A percentile compares a stretch with the other conserved stretches of the same genome.
Conservation (phyloP, 1,139 yeast species). For the Scheffersomyces parashehatae region DNA sequence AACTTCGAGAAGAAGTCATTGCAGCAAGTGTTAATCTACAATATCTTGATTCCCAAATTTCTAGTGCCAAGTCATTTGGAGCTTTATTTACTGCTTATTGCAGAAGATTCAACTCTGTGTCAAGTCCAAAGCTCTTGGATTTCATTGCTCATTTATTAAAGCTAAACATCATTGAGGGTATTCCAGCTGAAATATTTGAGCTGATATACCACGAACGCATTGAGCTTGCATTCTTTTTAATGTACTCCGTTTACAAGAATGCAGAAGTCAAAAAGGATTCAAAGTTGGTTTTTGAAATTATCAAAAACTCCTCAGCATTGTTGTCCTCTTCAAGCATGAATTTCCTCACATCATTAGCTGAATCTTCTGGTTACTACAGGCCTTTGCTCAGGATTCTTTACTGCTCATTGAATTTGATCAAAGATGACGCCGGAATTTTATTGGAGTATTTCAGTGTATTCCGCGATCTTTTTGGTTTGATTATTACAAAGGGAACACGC, state of each 20-base stretch:
- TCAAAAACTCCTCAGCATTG: slow-evolving; percentile 43
- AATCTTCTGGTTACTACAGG: slow-evolving; percentile 48
- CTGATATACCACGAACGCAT: slow-evolving; percentile 62
- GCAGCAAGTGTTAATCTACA: slow-evolving; percentile 67
- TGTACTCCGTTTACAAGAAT: slow-evolving; percentile 45
- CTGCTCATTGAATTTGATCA: slow-evolving; percentile 48
- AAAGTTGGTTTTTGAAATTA: slow-evolving; percentile 35
- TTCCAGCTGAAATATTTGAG: slow-evolving; percentile 47
- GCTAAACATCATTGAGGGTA: slow-evolving; percentile 54
- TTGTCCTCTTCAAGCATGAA: slow-evolving; percentile 48
- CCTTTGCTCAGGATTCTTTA: slow-evolving; percentile 61
- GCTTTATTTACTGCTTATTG: slow-evolving; percentile 71
- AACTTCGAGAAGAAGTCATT: slow-evolving; percentile 50
- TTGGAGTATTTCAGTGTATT: slow-evolving; percentile 53
- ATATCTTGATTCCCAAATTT: slow-evolving; percentile 64
- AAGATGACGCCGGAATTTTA: slow-evolving; percentile 40
- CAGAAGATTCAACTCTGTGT: slow-evolving; percentile 31
- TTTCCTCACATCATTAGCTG: slow-evolving; percentile 41
- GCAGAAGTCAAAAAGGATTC: slow-evolving; percentile 25
- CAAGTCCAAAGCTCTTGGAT: slow-evolving; percentile 39
- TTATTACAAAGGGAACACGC: slow-evolving; percentile 61
- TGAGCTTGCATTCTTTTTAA: slow-evolving; percentile 68
- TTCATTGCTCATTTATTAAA: slow-evolving; percentile 53
- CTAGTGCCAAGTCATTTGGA: slow-evolving; percentile 75
- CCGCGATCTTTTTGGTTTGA: slow-evolving; percentile 54